A percentile compares a stretch with the other conserved stretches of the same genome.
Evolutionary conservation across 148 eudicot species (phyloP).

Genomic region (Beta vulgaris): DNA sequence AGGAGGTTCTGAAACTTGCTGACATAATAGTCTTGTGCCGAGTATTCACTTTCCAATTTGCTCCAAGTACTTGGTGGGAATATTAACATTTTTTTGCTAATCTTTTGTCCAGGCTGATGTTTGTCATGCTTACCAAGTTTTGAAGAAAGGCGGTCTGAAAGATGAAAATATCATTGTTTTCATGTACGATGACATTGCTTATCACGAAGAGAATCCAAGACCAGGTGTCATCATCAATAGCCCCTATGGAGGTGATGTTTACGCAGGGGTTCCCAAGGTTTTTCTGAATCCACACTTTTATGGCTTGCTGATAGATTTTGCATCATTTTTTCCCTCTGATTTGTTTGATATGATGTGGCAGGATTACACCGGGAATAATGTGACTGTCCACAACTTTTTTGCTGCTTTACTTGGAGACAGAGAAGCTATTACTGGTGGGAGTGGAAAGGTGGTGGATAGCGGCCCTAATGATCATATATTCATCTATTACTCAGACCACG

Average conservation of each 20-base stretch:
- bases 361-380: constrained; percentile 45
- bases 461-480: constrained; percentile 46
- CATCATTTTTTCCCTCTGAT: constrained; percentile 1
- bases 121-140: constrained; percentile 60
- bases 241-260: constrained; percentile 41
- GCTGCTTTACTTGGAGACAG: constrained; percentile 41
- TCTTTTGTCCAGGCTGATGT: constrained; percentile 45
- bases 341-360: constrained; percentile 16
- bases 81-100: neutral
- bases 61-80: neutral
- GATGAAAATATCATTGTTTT: constrained; percentile 58
- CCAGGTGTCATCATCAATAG: constrained; percentile 42
- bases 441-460: constrained; percentile 47
- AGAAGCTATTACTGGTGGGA: constrained; percentile 38
- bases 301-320: neutral
- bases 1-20: neutral
- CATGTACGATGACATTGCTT: constrained; percentile 62
- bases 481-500: constrained; percentile 42
- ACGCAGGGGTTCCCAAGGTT: constrained; percentile 47
- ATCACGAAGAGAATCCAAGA: constrained; percentile 41
- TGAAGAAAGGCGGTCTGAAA: constrained; percentile 62
- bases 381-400: constrained; percentile 38
- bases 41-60: neutral
- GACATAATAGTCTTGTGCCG: neutral
- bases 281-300: neutral